Evolutionary conservation across 495 filamentous ascomycete species (phyloP), one percentile per base, ranked within the genome.

Genomic region (Trichoderma gamsii): DNA sequence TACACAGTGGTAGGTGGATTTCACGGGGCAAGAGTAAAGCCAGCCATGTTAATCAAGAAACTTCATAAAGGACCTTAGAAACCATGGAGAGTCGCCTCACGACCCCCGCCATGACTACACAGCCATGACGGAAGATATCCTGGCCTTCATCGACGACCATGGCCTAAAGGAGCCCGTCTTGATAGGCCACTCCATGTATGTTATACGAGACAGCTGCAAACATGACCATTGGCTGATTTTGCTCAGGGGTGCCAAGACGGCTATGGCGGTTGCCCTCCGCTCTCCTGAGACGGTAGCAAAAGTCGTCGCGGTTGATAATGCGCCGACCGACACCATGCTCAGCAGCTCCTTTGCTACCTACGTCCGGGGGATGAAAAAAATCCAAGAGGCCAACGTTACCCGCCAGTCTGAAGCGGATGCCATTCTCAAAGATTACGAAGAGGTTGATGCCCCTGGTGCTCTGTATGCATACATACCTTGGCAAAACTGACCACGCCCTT

Each of bases 121-220:
- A 35, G 83, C 86, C 63, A 95, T 98, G 87, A 92, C 94, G 4
- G 88, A 90, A 66, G 95, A 99, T 72, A 87, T 97, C 9, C 86
- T 88, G 65, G 81, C 86, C 68, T 98, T 99, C 77, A 89, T 99
- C 67, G 70, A 84, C 1, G 77, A 91, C 66, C 90, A 96, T 76
- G 83, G 83, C 3, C 82, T 98, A 41, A 80, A 84, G 44, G 80
- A 89, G 35, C 80, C 86, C 2, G 91, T 90, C 0, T 79, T 99
- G 7, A 93, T 99, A 72, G 95, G 95, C 0, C 95, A 99, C 79
- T 97, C 93, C 1, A 99, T 99, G 94, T 93, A 80, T 69, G 86
- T 15, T 12, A 29, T 27, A 13, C 12, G 25, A 61, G 56, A 66
- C 7, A 18, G 35, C 18, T 38, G n/a, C 23, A 21, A 49, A 67